These are phyloP conservation scores for Leccinum barrowsii DNA, from an alignment of 768 basidiomycete genomes.

Conservation along the genomic window DNA sequence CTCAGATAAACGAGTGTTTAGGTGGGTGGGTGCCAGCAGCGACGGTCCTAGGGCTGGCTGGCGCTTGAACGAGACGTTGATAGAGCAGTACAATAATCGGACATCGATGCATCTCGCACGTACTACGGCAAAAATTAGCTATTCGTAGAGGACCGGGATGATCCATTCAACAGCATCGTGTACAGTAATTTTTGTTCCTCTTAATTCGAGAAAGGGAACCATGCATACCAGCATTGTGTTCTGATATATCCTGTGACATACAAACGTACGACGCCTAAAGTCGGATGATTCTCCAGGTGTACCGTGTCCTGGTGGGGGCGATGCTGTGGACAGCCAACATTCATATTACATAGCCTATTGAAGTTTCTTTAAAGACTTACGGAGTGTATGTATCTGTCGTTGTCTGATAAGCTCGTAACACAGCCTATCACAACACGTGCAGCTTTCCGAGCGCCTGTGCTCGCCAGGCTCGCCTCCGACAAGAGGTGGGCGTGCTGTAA, in stretches of 20 bases:
- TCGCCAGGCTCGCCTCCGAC: not conserved
- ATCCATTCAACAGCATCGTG: not conserved
- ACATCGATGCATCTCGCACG: not conserved
- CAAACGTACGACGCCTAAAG: not conserved
- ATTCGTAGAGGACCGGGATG: not conserved
- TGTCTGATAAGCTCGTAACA: not conserved
- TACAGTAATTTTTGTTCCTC: not conserved
- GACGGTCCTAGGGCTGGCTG: not conserved
- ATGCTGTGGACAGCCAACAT: too few relatives aligned
- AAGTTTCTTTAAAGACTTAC: too few relatives aligned
- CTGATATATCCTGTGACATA: not conserved
- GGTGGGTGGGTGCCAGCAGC: not conserved
- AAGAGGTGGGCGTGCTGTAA: not conserved
- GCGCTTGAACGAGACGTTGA: too few relatives aligned
- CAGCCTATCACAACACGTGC: not conserved
- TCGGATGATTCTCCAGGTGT: not conserved
- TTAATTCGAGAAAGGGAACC: not conserved
- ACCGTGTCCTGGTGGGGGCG: too few relatives aligned
- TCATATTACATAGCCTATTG: not conserved
- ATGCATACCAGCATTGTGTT: not conserved
- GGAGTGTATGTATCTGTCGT: too few relatives aligned
- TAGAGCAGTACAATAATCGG: slow-evolving; percentile 4
- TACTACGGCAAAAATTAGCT: not conserved
- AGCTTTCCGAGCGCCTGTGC: not conserved
- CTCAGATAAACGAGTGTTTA: not conserved